Evolutionary conservation across 2,329 filamentous ascomycete genomes (phyloP).

Genomic region (Akanthomyces dipterigenus): DNA sequence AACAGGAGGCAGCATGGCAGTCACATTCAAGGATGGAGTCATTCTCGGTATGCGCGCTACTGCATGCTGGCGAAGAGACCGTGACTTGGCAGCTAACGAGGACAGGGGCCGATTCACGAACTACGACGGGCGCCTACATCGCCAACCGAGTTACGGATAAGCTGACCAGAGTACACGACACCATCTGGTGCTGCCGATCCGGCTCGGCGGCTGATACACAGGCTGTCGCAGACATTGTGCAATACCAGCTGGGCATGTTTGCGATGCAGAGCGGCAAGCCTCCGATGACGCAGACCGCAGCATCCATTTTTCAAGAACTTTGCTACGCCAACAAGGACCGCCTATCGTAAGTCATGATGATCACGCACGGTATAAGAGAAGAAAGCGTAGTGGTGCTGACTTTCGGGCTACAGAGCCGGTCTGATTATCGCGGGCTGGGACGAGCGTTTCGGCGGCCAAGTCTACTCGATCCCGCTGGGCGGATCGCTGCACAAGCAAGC

Average conservation of each 20-base stretch:
- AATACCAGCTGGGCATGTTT: conserved; percentile 92
- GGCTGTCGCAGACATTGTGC: conserved; percentile 94
- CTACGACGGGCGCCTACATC: conserved; percentile 96
- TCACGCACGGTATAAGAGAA: neutral
- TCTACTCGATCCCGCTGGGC: conserved; percentile 94
- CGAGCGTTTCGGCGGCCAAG: conserved; percentile 87
- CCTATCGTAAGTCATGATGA: conserved; percentile 59
- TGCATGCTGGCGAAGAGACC: neutral
- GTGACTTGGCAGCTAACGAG: conserved; percentile 13
- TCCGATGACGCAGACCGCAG: conserved; percentile 91
- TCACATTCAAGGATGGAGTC: conserved; percentile 97
- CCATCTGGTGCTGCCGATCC: conserved; percentile 98
- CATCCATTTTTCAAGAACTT: conserved; percentile 93
- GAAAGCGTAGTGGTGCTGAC: conserved; percentile 15
- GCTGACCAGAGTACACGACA: conserved; percentile 95
- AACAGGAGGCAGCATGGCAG: conserved; percentile 69
- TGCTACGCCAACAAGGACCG: conserved; percentile 97
- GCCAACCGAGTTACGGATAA: conserved; percentile 99
- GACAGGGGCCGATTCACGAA: conserved; percentile 85
- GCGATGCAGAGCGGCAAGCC: conserved; percentile 82
- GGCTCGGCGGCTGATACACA: conserved; percentile 97
- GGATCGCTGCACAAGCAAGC: conserved; percentile 96
- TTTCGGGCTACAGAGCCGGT: conserved; percentile 58
- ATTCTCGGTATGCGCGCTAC: conserved; percentile 61
- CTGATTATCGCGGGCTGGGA: conserved; percentile 99